A percentile compares a stretch with the other conserved stretches of the same genome.
These are phyloP conservation scores for Viridothelium virens DNA, from an alignment of 495 filamentous ascomycete genomes.

Conservation along the genomic window DNA sequence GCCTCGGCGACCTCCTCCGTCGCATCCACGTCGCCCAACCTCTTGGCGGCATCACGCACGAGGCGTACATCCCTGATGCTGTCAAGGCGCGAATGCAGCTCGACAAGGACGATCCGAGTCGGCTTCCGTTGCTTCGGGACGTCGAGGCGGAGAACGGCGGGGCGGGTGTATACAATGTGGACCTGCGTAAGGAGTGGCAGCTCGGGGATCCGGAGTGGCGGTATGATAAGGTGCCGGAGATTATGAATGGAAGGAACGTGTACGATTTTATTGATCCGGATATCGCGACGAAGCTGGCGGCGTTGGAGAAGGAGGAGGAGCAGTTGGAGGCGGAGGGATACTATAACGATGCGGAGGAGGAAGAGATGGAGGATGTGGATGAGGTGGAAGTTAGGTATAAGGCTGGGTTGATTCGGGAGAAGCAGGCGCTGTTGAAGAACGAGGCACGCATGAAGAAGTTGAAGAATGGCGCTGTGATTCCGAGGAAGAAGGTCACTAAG, in stretches of 20 bases:
- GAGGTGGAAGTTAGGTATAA: slow-evolving; percentile 81
- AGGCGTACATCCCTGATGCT: slow-evolving; percentile 84
- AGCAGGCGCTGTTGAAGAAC: slow-evolving; percentile 78
- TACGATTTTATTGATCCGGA: slow-evolving; percentile 96
- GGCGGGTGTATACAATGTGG: slow-evolving; percentile 89
- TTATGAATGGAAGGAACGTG: slow-evolving; percentile 89
- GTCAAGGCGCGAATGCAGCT: slow-evolving; percentile 75
- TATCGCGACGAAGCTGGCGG: slow-evolving; percentile 82
- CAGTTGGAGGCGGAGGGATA: slow-evolving; percentile 75
- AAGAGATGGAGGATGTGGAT: slow-evolving; percentile 54
- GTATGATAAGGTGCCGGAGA: slow-evolving; percentile 87
- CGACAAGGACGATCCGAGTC: slow-evolving; percentile 77
- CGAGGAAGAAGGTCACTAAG: slow-evolving; percentile 63
- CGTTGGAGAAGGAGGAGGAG: slow-evolving; percentile 92
- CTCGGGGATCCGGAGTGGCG: slow-evolving; percentile 86
- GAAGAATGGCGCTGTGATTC: slow-evolving; percentile 91
- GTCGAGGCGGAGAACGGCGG: slow-evolving; percentile 89
- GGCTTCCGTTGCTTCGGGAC: slow-evolving; percentile 71
- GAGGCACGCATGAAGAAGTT: slow-evolving; percentile 87
- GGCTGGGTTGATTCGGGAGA: slow-evolving; percentile 90
- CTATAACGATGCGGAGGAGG: slow-evolving; percentile 59
- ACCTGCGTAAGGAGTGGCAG: slow-evolving; percentile 77
- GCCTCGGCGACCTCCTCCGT: slow-evolving; percentile 78
- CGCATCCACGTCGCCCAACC: slow-evolving; percentile 95
- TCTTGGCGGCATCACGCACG: slow-evolving; percentile 64